A percentile compares a stretch with the other conserved stretches of the same genome.
Evolutionary conservation across 805 yeast species (phyloP).

Genomic region (Hanseniaspora guilliermondii): DNA sequence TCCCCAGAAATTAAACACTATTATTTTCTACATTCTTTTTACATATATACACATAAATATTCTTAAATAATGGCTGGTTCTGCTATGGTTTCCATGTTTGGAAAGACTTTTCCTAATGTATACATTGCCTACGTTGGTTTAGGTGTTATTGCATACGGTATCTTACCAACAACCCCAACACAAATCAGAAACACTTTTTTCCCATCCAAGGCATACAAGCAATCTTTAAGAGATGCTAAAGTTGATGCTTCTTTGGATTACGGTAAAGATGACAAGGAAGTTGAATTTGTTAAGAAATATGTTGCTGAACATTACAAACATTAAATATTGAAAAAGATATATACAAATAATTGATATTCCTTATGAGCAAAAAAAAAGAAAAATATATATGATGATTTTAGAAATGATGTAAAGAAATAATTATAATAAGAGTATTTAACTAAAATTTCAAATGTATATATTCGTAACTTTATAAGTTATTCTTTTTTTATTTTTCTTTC

Average conservation of each 20-base stretch:
- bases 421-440: neutral
- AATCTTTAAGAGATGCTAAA: constrained; percentile 7
- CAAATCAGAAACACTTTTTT: constrained; percentile 7
- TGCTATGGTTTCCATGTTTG: constrained; percentile 12
- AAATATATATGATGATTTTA: too few relatives aligned
- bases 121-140: constrained; percentile 12
- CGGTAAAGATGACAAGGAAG: constrained; percentile 11
- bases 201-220: constrained; percentile 8
- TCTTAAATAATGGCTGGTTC: constrained; percentile 7
- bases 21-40: neutral
- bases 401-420: neutral
- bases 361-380: too few relatives aligned
- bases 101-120: constrained; percentile 12
- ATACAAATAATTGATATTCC: neutral
- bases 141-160: constrained; percentile 1
- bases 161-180: constrained; percentile 11
- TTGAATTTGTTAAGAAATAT: constrained; percentile 12
- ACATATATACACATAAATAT: constrained; percentile 7
- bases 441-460: neutral
- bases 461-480: neutral
- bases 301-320: constrained; percentile 13
- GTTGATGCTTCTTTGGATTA: constrained; percentile 12
- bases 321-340: neutral
- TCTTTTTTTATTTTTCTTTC: neutral
- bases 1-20: too few relatives aligned